Conservation (phyloP, 208 protist species). For the Trypanosoma cruzi region DNA sequence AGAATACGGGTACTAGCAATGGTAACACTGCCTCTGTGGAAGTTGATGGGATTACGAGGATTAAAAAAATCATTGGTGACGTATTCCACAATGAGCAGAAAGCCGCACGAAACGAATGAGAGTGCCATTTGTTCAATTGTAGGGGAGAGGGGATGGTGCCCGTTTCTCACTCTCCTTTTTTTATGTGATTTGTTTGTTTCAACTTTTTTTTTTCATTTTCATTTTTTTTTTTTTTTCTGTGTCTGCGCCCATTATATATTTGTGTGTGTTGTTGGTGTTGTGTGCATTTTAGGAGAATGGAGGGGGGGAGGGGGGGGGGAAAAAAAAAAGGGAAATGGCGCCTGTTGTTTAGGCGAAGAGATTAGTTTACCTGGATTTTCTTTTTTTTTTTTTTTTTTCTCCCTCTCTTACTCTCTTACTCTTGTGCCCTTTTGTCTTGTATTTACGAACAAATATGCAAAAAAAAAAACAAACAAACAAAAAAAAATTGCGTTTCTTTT, state of each 20-base stretch:
- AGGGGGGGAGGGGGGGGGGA: too few species aligned
- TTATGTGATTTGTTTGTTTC: background rate
- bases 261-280: background rate
- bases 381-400: background rate
- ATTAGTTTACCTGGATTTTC: too few species aligned
- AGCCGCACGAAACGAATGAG: background rate
- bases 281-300: background rate
- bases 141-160: background rate
- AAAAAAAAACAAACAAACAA: background rate
- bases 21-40: background rate
- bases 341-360: background rate
- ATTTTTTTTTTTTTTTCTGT: constrained; percentile 6
- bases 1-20: too few species aligned
- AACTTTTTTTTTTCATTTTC: background rate
- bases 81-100: background rate
- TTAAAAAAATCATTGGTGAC: background rate
- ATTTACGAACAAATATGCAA: background rate
- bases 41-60: background rate
- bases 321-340: background rate
- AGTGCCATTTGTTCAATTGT: background rate
- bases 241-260: background rate
- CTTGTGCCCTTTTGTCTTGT: too few species aligned
- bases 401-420: background rate
- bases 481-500: background rate
- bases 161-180: too few species aligned